Evolutionary conservation across 768 basidiomycete species (phyloP).

Genomic region (Termitomyces eurrhizus): DNA sequence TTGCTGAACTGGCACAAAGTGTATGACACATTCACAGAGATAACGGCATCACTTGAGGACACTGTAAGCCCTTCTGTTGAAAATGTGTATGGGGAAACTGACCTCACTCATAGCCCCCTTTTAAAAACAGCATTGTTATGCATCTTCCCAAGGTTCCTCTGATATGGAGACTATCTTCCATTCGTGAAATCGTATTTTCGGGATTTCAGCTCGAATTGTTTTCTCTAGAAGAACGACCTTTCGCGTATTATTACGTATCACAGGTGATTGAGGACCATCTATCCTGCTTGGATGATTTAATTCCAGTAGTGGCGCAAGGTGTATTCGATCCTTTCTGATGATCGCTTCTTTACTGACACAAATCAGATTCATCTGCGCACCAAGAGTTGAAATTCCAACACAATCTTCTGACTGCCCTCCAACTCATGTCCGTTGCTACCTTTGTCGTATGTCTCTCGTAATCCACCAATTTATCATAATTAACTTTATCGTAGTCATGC

Average conservation of each 20-base stretch:
- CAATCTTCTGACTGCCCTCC: constrained; percentile 53
- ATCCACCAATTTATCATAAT: background rate
- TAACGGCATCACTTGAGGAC: constrained; percentile 26
- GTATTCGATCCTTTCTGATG: constrained; percentile 5
- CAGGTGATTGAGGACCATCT: constrained; percentile 57
- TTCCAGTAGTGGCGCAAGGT: constrained; percentile 37
- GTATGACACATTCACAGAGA: constrained; percentile 43
- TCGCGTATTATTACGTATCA: constrained; percentile 74
- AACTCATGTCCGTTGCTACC: constrained; percentile 48
- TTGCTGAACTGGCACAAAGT: constrained; percentile 64
- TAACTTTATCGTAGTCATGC: constrained; percentile 36
- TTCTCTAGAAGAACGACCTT: constrained; percentile 57
- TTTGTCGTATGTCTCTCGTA: constrained; percentile 43
- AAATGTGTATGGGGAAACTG: background rate
- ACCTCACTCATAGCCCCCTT: constrained; percentile 23
- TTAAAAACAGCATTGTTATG: constrained; percentile 29
- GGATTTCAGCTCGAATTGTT: constrained; percentile 80
- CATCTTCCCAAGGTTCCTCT: constrained; percentile 47
- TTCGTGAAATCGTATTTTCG: constrained; percentile 67
- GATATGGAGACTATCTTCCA: constrained; percentile 53
- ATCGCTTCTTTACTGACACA: background rate
- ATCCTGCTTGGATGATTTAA: constrained; percentile 45
- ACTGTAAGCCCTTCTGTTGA: constrained; percentile 20
- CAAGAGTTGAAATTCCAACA: constrained; percentile 48
- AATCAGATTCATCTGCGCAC: constrained; percentile 33